phyloP scores from a whole-genome alignment of 345 rosid species.

The Linum trigynum region DNA sequence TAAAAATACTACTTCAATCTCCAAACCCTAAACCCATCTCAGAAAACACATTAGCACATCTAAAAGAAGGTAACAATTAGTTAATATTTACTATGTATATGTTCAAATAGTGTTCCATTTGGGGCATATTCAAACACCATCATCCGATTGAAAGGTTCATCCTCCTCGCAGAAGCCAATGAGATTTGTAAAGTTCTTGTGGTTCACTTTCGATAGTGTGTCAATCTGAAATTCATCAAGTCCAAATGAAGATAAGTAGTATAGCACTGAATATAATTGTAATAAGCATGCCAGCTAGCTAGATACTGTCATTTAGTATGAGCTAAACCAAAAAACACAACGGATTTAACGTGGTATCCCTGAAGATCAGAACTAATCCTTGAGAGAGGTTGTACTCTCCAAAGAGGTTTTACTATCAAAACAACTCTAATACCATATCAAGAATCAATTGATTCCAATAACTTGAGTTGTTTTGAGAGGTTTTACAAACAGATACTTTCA shows the following conservation, averaged over 20 bases:
- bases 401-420: too few species aligned
- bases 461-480: too few species aligned
- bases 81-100: slow-evolving; percentile 57
- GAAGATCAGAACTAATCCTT: too few species aligned
- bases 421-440: too few species aligned
- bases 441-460: too few species aligned
- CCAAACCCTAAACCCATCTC: slow-evolving; percentile 7
- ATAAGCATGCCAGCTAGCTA: not conserved
- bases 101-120: slow-evolving; percentile 78
- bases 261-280: not conserved
- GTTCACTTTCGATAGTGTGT: slow-evolving; percentile 66
- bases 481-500: not conserved
- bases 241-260: not conserved
- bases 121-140: slow-evolving; percentile 99
- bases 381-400: too few species aligned
- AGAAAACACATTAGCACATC: too few species aligned
- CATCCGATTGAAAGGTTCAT: slow-evolving; percentile 84
- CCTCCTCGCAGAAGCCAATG: slow-evolving; percentile 77
- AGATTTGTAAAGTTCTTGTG: slow-evolving; percentile 94
- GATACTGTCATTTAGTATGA: too few species aligned
- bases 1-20: slow-evolving; percentile 9
- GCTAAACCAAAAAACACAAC: not conserved
- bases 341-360: not conserved
- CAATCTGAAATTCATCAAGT: slow-evolving; percentile 39
- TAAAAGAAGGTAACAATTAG: not conserved